phyloP scores from a whole-genome alignment of 225 moss, liverwort and hornwort species.

The Polytrichum commune region DNA sequence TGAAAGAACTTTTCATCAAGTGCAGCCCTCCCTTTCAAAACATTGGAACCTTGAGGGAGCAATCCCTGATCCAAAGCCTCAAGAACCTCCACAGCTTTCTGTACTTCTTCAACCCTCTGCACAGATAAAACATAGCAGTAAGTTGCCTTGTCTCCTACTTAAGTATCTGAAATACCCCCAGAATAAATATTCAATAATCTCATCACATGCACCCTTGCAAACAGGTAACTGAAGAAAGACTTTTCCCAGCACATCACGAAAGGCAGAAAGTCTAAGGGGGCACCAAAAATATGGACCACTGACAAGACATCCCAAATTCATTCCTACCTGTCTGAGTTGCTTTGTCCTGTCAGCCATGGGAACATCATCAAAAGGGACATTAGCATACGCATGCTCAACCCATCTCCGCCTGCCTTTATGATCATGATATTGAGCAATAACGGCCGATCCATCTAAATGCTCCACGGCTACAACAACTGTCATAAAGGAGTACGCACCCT shows the following conservation, averaged over 20 bases:
- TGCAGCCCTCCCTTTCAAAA: slow-evolving; percentile 57
- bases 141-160: too few species aligned
- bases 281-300: too few species aligned
- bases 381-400: slow-evolving; percentile 42
- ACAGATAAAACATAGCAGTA: not conserved
- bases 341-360: slow-evolving; percentile 29
- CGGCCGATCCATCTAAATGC: slow-evolving; percentile 57
- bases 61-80: slow-evolving; percentile 78
- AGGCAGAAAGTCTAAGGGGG: too few species aligned
- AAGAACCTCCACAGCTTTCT: slow-evolving; percentile 66
- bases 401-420: slow-evolving; percentile 38
- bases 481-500: slow-evolving; percentile 10
- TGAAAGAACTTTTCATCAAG: slow-evolving; percentile 67
- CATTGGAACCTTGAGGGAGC: slow-evolving; percentile 68
- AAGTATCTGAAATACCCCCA: too few species aligned
- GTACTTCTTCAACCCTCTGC: slow-evolving; percentile 76
- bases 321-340: slow-evolving; percentile 43
- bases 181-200: too few species aligned
- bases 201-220: too few species aligned
- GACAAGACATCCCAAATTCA: too few species aligned
- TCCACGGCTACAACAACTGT: slow-evolving; percentile 79
- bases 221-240: too few species aligned
- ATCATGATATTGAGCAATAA: slow-evolving; percentile 44
- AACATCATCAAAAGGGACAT: slow-evolving; percentile 39
- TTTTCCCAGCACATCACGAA: too few species aligned